These are phyloP conservation scores for Priceomyces melissophilus DNA, from an alignment of 805 yeast species.

Conservation along the genomic window DNA sequence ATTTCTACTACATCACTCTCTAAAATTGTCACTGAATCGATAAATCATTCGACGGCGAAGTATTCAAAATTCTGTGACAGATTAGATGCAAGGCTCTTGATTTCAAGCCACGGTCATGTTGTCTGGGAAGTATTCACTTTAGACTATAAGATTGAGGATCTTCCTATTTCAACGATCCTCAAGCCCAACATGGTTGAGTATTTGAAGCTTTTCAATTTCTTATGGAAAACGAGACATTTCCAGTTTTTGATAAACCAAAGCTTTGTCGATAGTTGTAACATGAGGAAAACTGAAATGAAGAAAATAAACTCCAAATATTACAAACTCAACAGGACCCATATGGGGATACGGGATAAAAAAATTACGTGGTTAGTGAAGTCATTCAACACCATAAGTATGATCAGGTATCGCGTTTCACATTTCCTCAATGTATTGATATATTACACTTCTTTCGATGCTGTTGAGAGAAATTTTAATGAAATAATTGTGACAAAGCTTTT, in stretches of 20 bases:
- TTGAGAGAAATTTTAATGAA: conserved; percentile 37
- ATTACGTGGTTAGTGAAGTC: conserved; percentile 29
- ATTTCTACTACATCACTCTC: conserved; percentile 67
- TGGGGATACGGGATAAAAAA: conserved; percentile 27
- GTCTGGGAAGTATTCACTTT: conserved; percentile 95
- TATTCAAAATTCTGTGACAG: conserved; percentile 43
- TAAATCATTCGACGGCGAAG: conserved; percentile 50
- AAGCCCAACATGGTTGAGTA: conserved; percentile 46
- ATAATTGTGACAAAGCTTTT: conserved; percentile 22
- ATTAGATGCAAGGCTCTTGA: conserved; percentile 80
- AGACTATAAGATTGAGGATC: conserved; percentile 61
- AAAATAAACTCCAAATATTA: conserved; percentile 11
- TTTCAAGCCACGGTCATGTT: conserved; percentile 58
- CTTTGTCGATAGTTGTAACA: conserved; percentile 23
- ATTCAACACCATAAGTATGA: conserved; percentile 31
- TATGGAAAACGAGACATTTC: conserved; percentile 75
- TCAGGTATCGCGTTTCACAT: conserved; percentile 37
- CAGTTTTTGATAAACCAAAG: conserved; percentile 45
- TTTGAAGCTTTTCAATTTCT: conserved; percentile 75
- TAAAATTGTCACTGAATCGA: conserved; percentile 60
- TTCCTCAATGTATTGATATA: conserved; percentile 40
- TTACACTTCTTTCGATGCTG: conserved; percentile 45
- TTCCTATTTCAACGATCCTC: conserved; percentile 47
- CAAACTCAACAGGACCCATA: conserved; percentile 18
- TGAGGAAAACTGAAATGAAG: conserved; percentile 24